Conservation (phyloP, 148 eudicot species). For the Cornus controversa region DNA sequence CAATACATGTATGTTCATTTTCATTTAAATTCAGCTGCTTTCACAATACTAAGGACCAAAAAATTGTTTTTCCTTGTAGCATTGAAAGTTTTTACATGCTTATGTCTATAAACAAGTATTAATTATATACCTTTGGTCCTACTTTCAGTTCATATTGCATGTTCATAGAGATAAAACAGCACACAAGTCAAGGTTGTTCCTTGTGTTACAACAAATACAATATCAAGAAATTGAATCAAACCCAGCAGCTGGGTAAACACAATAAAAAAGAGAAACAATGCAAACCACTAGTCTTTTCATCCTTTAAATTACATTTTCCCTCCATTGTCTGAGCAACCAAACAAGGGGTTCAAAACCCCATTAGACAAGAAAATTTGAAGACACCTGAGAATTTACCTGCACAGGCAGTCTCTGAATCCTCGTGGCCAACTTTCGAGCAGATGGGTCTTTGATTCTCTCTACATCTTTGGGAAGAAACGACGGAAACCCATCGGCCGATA, state of each 20-base stretch:
- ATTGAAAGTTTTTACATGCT: neutral
- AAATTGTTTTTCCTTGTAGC: no score
- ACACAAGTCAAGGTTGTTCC: neutral
- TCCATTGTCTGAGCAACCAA: conserved; percentile 1
- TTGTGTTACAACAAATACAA: no score
- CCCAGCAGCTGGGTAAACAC: no score
- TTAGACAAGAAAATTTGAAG: neutral
- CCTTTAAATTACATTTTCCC: neutral
- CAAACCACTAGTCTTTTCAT: no score
- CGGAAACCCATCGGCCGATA: conserved; percentile 53
- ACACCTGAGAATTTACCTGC: conserved; percentile 33
- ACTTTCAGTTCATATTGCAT: neutral
- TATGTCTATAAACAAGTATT: no score
- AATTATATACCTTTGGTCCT: neutral
- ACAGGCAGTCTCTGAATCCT: conserved; percentile 77
- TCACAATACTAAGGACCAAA: neutral
- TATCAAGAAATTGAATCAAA: no score
- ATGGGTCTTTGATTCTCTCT: conserved; percentile 58
- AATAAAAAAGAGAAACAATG: no score
- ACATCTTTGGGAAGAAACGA: conserved; percentile 70
- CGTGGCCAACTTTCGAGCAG: conserved; percentile 67
- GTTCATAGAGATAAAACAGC: neutral
- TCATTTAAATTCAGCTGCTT: no score
- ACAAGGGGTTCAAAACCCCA: neutral
- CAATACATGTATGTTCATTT: no score